Evolutionary conservation across 2,329 filamentous ascomycete genomes (phyloP), one percentile per base, ranked within the genome.

Genomic region (Whalleya microplaca): DNA sequence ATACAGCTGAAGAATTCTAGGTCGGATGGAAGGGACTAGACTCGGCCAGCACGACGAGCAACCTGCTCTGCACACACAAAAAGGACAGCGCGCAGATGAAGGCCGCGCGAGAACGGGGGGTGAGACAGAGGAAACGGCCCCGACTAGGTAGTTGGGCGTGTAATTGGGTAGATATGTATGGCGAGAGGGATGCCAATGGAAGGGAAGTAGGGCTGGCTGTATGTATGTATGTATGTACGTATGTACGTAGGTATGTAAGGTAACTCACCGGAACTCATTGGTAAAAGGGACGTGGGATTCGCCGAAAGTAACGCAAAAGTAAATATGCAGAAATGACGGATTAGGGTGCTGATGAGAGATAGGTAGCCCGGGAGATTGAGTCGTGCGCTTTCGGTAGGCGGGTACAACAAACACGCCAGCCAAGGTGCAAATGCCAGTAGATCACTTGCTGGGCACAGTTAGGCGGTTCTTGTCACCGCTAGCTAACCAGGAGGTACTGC

Each of bases 251-350:
- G 51, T 57, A 42, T 45, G 32, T 53, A 48, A n/a, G 29, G 27
- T 54, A 41, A 62, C 60, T 62, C 57, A 62, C 60, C 58, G 54
- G 10, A 6, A 37, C 53, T 50, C 56, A 62, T 62, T 60, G 51
- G 51, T 43, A 53, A 44, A 40, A 9, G 32, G 3, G 14, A 37
- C 6, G 7, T 45, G 37, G 51, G 41, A 41, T 51, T 41, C 43
- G n/a, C 53, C 53, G 46, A 62, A 53, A 53, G 51, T 49, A 56
- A 54, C 53, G 44, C 40, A 46, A 32, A 21, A 37, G 32, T 12
- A 5, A 16, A 37, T 6, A 53, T 56, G 60, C 55, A 58, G 42
- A 29, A 50, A 50, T n/a, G n/a, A n/a, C n/a, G n/a, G n/a, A n/a
- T 50, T 46, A 52, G 48, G 48, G 23, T 27, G 45, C 44, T 42